phyloP scores from a whole-genome alignment of 768 basidiomycete species.

The Tylopilus sp. region DNA sequence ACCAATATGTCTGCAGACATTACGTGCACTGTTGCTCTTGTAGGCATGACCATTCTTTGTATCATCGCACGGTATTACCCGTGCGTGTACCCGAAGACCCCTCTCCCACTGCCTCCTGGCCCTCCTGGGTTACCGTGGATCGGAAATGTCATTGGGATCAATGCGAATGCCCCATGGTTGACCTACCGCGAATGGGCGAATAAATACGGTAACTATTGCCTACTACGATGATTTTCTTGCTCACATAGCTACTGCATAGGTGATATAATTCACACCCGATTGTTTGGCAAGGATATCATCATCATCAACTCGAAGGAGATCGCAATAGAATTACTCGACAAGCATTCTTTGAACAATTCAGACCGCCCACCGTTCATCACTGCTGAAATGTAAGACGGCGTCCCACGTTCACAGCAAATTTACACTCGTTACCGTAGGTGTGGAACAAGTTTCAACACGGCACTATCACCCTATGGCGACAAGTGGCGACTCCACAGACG shows the following conservation, averaged over 20 bases:
- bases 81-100: slow-evolving; percentile 32
- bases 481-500: slow-evolving; percentile 21
- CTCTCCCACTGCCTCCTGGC: neutral
- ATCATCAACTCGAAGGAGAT: slow-evolving; percentile 28
- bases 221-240: slow-evolving; percentile 20
- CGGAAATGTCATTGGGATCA: neutral
- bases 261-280: slow-evolving; percentile 21
- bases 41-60: neutral
- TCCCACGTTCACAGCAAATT: neutral
- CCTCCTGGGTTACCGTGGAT: slow-evolving; percentile 2
- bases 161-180: neutral
- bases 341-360: slow-evolving; percentile 43
- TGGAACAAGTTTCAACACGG: slow-evolving; percentile 13
- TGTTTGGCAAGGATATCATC: slow-evolving; percentile 43
- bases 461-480: slow-evolving; percentile 4
- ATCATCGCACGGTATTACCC: too few species aligned
- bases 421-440: neutral
- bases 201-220: slow-evolving; percentile 25
- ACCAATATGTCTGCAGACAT: neutral
- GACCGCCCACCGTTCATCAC: slow-evolving; percentile 40
- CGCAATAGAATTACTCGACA: slow-evolving; percentile 26
- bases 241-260: slow-evolving; percentile 30
- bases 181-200: slow-evolving; percentile 36
- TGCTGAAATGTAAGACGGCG: slow-evolving; percentile 6
- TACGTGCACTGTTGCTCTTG: neutral